Evolutionary conservation across 192 early-diverging fungal genomes (phyloP).

Genomic region (Coemansia nantahalensis): DNA sequence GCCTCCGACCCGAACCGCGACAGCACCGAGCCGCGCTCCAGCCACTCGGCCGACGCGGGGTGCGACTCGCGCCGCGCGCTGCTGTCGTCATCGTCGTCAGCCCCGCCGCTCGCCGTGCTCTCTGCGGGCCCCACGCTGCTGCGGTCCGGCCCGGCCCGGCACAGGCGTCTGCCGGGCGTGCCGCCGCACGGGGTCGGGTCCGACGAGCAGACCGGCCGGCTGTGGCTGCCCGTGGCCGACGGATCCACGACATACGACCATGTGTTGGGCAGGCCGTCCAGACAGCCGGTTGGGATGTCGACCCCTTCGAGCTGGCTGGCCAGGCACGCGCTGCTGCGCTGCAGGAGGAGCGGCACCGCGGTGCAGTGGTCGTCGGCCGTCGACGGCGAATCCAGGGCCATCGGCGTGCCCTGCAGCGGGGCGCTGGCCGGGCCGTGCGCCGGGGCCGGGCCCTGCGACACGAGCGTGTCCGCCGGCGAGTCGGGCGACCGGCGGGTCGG

Average conservation of each 20-base stretch:
- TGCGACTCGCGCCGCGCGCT: background rate
- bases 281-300: slow-evolving; percentile 32
- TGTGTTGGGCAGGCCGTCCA: slow-evolving; percentile 39
- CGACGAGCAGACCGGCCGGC: background rate
- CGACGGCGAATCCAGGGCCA: background rate
- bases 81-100: background rate
- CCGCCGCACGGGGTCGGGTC: background rate
- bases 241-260: slow-evolving; percentile 28
- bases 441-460: slow-evolving; percentile 11
- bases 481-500: slow-evolving; percentile 14
- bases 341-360: background rate
- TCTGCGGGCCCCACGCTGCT: slow-evolving; percentile 6
- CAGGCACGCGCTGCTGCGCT: background rate
- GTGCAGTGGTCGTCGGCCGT: slow-evolving; percentile 1
- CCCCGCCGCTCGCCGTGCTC: slow-evolving; percentile 7
- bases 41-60: background rate
- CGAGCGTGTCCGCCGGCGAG: slow-evolving; percentile 39
- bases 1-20: background rate
- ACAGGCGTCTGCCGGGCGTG: background rate
- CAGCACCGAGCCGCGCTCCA: background rate
- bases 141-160: background rate
- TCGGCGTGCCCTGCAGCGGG: too few relatives aligned
- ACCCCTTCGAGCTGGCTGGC: slow-evolving; percentile 23
- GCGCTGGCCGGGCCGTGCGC: too few relatives aligned
- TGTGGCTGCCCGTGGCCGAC: background rate